Base-by-base conservation (phyloP, 345 rosid genomes). In the Lepidium sativum region DNA sequence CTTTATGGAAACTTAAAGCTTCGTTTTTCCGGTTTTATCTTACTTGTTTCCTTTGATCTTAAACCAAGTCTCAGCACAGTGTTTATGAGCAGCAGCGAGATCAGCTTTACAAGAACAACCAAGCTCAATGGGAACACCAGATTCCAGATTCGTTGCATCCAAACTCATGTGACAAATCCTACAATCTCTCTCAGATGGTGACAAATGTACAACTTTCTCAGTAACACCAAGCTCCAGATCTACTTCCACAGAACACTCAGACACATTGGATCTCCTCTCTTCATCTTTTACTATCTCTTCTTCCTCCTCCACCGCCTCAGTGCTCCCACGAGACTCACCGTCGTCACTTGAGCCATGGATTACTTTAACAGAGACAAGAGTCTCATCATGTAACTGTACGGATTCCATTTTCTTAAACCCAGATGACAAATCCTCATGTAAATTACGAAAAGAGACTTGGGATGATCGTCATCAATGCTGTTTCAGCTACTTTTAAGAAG, bases 11-110 rank as follows among this genome's bases (percentile, higher is more conserved):
- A 14, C 48, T 23, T 55, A 66, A 35, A 50, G 44, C 45, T 59
- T 4, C 40, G 2, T 27, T 27, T 10, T 59, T 25, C 29, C 29
- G 29, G 29, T 9, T 50, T 6, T 1, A 2, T 75, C 86, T 80
- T 71, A 88, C 97, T 75, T 88, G 83, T 86, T 84, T 66, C 97
- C 96, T 54, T 77, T 86, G 45, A 91, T 88, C 77, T 83, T 88
- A 81, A 88, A 91, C 97, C 96, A 91, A 66, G 96, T 78, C 67
- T 91, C 91, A 45, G 97, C 96, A 80, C 97, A 91, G 11, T 81
- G 91, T 15, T 81, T 84, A 34, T 91, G 97, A 15, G 96, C 91
- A 77, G 86, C 85, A 75, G 94, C 94, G 67, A 91, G 76, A 82
- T 91, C 96, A 73, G 79, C 86, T 65, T 88, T 91, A 58, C 96